Evolutionary conservation across 2,329 filamentous ascomycete genomes (phyloP).

Genomic region (Colletotrichum sp.): DNA sequence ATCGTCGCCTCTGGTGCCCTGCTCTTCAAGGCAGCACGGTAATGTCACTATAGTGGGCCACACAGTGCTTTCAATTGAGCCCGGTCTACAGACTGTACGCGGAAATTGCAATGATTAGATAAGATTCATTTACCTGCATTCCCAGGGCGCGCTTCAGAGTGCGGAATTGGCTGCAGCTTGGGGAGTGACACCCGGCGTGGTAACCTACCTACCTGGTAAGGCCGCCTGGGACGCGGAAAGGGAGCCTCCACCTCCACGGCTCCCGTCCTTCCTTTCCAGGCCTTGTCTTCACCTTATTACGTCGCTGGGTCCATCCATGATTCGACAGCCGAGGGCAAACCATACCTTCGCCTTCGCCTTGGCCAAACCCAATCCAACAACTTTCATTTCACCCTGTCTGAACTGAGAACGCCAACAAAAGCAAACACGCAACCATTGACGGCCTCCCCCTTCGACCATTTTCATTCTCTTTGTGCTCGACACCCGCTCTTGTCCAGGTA

Average conservation of each 20-base stretch:
- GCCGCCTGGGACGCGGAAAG: background rate
- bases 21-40: background rate
- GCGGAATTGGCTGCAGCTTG: background rate
- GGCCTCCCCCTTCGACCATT: background rate
- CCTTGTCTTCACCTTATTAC: slow-evolving; percentile 4
- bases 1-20: background rate
- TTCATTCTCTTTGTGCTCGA: background rate
- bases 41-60: background rate
- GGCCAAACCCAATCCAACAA: background rate
- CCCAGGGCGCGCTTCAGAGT: background rate
- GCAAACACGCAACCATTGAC: background rate
- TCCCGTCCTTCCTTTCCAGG: slow-evolving; percentile 11
- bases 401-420: background rate
- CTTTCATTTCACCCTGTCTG: background rate
- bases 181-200: background rate
- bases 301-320: slow-evolving; percentile 18
- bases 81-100: background rate
- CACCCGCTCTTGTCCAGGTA: background rate
- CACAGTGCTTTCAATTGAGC: background rate
- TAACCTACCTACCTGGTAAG: background rate
- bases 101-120: background rate
- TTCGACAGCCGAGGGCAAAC: slow-evolving; percentile 6
- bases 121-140: background rate
- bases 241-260: background rate
- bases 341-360: background rate